Base-by-base conservation (phyloP, 768 basidiomycete species). In the Boletellus emodensis region DNA sequence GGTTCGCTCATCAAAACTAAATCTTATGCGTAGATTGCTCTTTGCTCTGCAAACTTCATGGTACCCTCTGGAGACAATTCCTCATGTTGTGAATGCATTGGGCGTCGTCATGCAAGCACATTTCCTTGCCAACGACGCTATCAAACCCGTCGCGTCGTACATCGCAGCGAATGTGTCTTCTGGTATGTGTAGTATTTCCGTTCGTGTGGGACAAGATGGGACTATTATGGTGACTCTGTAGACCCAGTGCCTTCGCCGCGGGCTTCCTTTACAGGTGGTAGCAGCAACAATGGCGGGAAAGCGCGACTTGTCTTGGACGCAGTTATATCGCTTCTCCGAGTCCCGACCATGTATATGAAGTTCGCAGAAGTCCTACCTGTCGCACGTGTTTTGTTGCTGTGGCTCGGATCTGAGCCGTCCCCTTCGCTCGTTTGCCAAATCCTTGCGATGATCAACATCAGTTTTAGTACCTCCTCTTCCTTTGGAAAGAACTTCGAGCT, bases 101-200 rank as follows among this genome's bases (percentile, higher is more conserved):
- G 78, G 76, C 37, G 72, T 78, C 5, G 78, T 82, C 4, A 76
- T 85, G 45, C 76, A 81, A 60, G 75, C 83, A 0, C 73, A 80
- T n/a, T 91, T 90, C 59, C 78, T 81, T 3, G 77, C 81, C 36
- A 86, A 87, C 24, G 84, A 86, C 42, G 74, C 78, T 0, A 86
- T 95, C 59, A 95, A 93, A 61, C 93, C 94, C 0, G 68, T 94
- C 1, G 81, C 92, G 4, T 86, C 91, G 0, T 95, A 90, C 64
- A 71, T 95, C 8, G 88, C 90, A 2, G 88, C 91, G 0, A 87
- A 87, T 61, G 66, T 94, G 12, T 80, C 86, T 53, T 78, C 79
- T 62, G 75, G 89, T 88, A 47, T 48, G 79, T 59, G 6, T 1
- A 26, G 17, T 38, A 15, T 34, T 18, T 41, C 45, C 33, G 35